Conservation (phyloP, 2,329 filamentous ascomycete species). For the Penicillium sclerotigenum region DNA sequence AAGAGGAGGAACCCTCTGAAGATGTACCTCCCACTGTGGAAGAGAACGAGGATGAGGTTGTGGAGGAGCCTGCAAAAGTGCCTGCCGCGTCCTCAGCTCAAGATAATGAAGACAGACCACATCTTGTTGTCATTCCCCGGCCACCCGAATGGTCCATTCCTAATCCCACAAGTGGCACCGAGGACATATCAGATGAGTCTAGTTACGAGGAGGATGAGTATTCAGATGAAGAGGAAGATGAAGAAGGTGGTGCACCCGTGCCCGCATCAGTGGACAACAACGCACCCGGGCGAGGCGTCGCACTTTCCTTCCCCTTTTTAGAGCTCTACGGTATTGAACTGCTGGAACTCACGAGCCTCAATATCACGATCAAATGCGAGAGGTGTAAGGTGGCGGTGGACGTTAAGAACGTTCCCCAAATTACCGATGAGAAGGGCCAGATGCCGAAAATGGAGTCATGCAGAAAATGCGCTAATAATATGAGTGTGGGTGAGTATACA, state of each 20-base stretch:
- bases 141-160: conserved; percentile 69
- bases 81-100: conserved; percentile 2
- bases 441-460: conserved; percentile 49
- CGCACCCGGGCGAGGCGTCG: conserved; percentile 64
- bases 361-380: conserved; percentile 71
- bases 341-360: conserved; percentile 64
- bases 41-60: conserved; percentile 8
- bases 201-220: conserved; percentile 49
- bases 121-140: conserved; percentile 69
- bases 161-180: conserved; percentile 34
- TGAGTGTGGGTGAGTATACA: conserved; percentile 44
- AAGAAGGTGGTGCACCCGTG: conserved; percentile 39
- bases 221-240: conserved; percentile 44
- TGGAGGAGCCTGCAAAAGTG: conserved; percentile 12
- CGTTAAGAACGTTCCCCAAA: conserved; percentile 62
- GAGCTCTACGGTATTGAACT: conserved; percentile 76
- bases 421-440: conserved; percentile 41
- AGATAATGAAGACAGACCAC: conserved; percentile 52
- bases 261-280: conserved; percentile 34
- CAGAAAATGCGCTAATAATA: conserved; percentile 53
- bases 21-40: conserved; percentile 4
- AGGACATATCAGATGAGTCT: conserved; percentile 40
- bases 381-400: conserved; percentile 74
- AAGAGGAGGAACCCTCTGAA: conserved; percentile 12
- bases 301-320: conserved; percentile 72